Evolutionary conservation across 2,329 filamentous ascomycete species (phyloP), one percentile per base, ranked within the genome.

Genomic region (Alternaria sp.): DNA sequence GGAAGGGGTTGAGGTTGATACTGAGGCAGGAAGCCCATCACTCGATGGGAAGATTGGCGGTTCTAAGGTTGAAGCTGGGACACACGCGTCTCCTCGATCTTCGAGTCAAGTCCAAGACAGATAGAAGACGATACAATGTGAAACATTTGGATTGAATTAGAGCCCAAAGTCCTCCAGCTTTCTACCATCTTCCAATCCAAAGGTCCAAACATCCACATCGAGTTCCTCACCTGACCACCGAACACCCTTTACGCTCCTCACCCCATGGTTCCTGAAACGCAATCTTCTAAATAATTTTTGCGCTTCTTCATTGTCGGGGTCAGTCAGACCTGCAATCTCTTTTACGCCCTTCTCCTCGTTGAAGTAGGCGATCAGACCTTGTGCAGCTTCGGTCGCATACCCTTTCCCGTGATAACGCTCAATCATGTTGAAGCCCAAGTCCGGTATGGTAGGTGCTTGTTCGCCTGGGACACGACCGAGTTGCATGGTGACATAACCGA

Each of bases 401-500:
- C 69, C 69, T 7, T 60, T 63, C 2, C 69, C 66, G 18, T 59
- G 64, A 38, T 60, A 61, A 12, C 14, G 12, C 3, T 56, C 60
- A 12, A 69, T 25, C 16, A 70, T 48, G 16, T 59, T 60, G 45
- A 66, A 71, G 3, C 69, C 68, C 4, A 72, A 28, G 28, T 72
- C 69, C 16, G 69, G 69, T 6, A 64, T 63, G 3, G 45, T 48
- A 14, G 63, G 62, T 10, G 52, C 61, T 8, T 52, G 51, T 4
- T 46, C 22, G 8, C 34, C 54, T 60, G 66, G 64, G 6, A 60
- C 50, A 36, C 63, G 64, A 2, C 66, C 57, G 0, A 63, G 51
- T n/a, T 75, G 70, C 27, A 72, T 66, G n/a, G 63, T 64, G 3
- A 76, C 65, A 8, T 54, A 62, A 5, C 61, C 70, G 25, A 70